Evolutionary conservation across 140 eudicot species (phyloP), one percentile per base, ranked within the genome.

Genomic region (Senecio squalidus): DNA sequence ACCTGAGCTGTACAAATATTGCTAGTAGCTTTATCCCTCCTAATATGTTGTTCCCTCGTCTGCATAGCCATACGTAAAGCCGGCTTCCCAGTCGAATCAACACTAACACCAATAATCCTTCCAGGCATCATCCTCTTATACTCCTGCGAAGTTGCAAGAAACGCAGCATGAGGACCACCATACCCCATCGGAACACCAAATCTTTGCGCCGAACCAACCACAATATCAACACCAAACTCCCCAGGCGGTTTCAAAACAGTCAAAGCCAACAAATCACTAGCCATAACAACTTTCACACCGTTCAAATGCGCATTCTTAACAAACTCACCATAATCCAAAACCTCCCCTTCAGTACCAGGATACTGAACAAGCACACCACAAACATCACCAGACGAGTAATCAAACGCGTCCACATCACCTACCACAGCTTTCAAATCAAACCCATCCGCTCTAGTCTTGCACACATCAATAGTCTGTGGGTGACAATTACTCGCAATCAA

Each of bases 11-110:
- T 92, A 70, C 98, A 92, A 27, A 92, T 92, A 54, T 92, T 92
- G 72, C 98, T 92, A 10, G 98, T 92, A 34, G 98, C 98, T 74
- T 92, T 92, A 69, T 92, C 98, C 73, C 98, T 77, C 31, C 98
- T 78, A 46, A 92, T 92, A 72, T 92, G 98, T 46, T 92, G 98
- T 79, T 92, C 98, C 62, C 96, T 71, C 7, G 98, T 92, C 80
- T 92, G 98, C 98, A 92, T 92, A 2, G 98, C 98, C 98, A 92
- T 92, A 57, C 98, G 95, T 34, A 92, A 78, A 46, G 96, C 98
- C 30, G 86, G 82, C 66, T 92, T 92, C 0, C 98, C 98, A 0
- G 95, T 56, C 43, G 96, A 75, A 77, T 92, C 98, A 48, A 92
- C 98, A 60, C 96, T 92, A 2, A 92, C 82, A 55, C 98, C 98